Percentiles rank a stretch among this genome's conserved stretches.
Evolutionary conservation across 768 basidiomycete genomes (phyloP).

Genomic region (Boletellus ananiceps): DNA sequence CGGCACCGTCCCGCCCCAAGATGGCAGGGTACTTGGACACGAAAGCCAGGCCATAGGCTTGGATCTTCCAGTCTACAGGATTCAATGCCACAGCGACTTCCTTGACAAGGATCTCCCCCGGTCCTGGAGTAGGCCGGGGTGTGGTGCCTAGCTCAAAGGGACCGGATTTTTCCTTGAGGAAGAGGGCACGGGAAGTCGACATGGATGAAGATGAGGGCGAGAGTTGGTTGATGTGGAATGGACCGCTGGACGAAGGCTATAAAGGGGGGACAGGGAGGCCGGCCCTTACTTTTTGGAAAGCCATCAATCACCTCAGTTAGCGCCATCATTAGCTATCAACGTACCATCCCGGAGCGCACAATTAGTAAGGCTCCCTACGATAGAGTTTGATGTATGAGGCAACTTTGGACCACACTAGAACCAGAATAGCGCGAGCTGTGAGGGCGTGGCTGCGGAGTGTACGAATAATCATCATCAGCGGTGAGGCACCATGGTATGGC

Average conservation of each 20-base stretch:
- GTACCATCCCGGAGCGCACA: no score
- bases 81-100: conserved; percentile 39
- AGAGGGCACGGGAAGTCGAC: conserved; percentile 15
- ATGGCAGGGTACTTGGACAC: conserved; percentile 32
- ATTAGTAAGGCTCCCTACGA: no score
- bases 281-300: neutral
- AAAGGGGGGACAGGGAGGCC: neutral
- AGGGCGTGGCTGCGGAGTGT: no score
- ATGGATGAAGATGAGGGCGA: neutral
- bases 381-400: no score
- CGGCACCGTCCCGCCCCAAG: conserved; percentile 37
- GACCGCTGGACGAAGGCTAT: neutral
- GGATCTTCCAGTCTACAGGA: conserved; percentile 39
- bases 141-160: conserved; percentile 11
- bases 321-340: no score
- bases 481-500: no score
- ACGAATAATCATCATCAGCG: no score
- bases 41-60: neutral
- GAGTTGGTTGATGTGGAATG: neutral
- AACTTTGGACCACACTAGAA: no score
- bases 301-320: neutral
- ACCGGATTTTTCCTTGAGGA: conserved; percentile 19
- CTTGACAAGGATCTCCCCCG: conserved; percentile 42
- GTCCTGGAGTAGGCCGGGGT: conserved; percentile 28
- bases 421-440: no score